Percentiles rank a stretch among this genome's conserved stretches.
These are phyloP conservation scores for Aureobasidium sp. DNA, from an alignment of 2,329 filamentous ascomycete genomes.

Conservation along the genomic window DNA sequence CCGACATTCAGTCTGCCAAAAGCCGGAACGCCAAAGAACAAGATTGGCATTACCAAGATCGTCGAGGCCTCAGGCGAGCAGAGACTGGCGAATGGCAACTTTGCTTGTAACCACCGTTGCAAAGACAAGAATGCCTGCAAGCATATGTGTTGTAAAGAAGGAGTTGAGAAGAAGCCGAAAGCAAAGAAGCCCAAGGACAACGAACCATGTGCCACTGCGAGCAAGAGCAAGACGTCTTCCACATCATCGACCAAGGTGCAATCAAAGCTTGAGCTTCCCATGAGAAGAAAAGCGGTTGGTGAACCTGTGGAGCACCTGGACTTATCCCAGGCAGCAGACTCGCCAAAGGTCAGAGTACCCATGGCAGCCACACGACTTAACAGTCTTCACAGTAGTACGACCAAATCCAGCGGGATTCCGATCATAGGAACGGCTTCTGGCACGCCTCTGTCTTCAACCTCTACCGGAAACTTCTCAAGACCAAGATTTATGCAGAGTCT, in stretches of 20 bases:
- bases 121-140: slow-evolving; percentile 55
- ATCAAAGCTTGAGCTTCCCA: slow-evolving; percentile 21
- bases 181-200: slow-evolving; percentile 31
- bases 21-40: not conserved
- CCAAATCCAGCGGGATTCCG: not conserved
- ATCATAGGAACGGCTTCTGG: not conserved
- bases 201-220: slow-evolving; percentile 18
- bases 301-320: not conserved
- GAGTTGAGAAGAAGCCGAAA: slow-evolving; percentile 55
- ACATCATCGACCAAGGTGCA: slow-evolving; percentile 16
- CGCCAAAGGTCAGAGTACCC: not conserved
- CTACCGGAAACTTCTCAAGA: not conserved
- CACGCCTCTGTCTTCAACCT: not conserved
- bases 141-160: slow-evolving; percentile 64
- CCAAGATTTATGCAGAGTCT: not conserved
- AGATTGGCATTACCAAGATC: not conserved
- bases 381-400: not conserved
- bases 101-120: slow-evolving; percentile 65
- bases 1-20: not conserved
- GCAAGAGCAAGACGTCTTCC: slow-evolving; percentile 19
- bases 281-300: slow-evolving; percentile 16
- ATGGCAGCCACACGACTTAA: not conserved
- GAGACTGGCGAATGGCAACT: slow-evolving; percentile 56
- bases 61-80: not conserved
- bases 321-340: not conserved